Evolutionary conservation across 2,329 filamentous ascomycete genomes (phyloP).

Genomic region (Penicillium polonicum): DNA sequence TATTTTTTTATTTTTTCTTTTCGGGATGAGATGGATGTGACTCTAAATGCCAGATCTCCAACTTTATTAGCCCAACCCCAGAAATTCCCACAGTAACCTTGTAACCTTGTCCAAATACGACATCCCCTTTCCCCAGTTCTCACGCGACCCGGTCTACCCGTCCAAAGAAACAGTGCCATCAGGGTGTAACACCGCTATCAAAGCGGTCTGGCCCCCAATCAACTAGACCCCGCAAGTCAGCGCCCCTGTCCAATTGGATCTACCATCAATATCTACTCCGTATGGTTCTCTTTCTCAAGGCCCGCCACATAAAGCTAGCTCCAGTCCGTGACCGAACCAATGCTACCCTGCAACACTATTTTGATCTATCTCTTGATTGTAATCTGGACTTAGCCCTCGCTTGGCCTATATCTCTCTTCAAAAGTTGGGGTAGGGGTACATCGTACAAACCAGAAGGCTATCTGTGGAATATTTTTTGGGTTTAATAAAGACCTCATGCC

Average conservation of each 20-base stretch:
- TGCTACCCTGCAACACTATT: slow-evolving; percentile 6
- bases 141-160: not conserved
- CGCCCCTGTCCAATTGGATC: not conserved
- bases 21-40: not conserved
- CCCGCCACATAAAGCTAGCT: not conserved
- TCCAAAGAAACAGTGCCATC: slow-evolving; percentile 12
- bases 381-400: not conserved
- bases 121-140: not conserved
- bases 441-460: not conserved
- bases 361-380: not conserved
- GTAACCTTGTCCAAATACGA: slow-evolving; percentile 1
- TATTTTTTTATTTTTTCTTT: not conserved
- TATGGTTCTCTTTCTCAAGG: not conserved
- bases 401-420: not conserved
- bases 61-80: not conserved
- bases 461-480: not conserved
- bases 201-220: slow-evolving; percentile 8
- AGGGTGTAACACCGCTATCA: slow-evolving; percentile 25
- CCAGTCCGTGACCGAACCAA: not conserved
- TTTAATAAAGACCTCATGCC: not conserved
- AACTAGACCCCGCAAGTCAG: not conserved
- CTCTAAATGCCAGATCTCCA: not conserved
- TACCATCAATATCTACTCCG: not conserved
- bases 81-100: not conserved
- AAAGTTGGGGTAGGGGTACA: not conserved